Base-by-base conservation (phyloP, 441 rosid species). In the Jatropha multifida region DNA sequence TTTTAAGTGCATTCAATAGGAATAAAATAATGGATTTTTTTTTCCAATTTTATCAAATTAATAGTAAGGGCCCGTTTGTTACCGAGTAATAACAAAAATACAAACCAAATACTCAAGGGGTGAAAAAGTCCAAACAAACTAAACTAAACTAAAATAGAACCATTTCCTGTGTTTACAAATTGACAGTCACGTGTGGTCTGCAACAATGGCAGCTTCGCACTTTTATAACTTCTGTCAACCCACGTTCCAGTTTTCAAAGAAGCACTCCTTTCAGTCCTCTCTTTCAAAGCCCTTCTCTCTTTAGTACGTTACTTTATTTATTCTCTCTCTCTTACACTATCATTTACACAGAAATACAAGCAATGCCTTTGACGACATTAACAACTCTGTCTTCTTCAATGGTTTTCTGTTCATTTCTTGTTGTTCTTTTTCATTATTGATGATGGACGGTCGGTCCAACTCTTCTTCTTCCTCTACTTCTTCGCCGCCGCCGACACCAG, bases 181-280 rank as follows among this genome's bases (percentile, higher is more conserved):
- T 72, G 72, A 49, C 75, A 65, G 78, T 79, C 86, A 84, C 86
- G 86, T 79, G 86, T 27, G 82, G n/a, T 75, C 74, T 83, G 83
- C 77, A 78, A 69, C 79, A 73, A 61, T 69, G 71, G 61, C 79
- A 60, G 73, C 62, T 3, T 69, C 73, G 48, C 64, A 70, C 73
- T 70, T 54, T 54, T 69, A 55, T 69, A 54, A 54, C 15, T 40
- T 70, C 63, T 70, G 63, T 70, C 73, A 46, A 12, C 75, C 64
- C 74, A 52, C 76, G 41, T 59, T 67, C 37, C 68, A 68, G 41
- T 26, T 63, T 51, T 23, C 32, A 46, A 27, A 51, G 20, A 51
- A 46, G 0, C 46, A 48, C 49, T 2, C 3, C n/a, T 32, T 18
- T 9, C 14, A 32, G 32, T 32, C 32, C 32, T 32, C 32, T 32